phyloP scores from a whole-genome alignment of 768 basidiomycete genomes.

The Scleroderma bovista region DNA sequence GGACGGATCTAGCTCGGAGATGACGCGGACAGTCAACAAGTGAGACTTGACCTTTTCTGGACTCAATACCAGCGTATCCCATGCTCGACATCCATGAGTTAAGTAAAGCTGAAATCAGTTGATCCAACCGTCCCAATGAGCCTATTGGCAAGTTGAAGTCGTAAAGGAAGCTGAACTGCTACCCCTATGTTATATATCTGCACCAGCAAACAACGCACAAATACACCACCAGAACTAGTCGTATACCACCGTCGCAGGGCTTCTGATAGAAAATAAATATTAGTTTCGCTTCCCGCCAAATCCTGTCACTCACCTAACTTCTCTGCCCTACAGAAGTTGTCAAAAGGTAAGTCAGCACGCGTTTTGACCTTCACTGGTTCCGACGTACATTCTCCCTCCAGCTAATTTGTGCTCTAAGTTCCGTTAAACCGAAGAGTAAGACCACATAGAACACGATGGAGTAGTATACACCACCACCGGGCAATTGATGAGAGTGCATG shows the following conservation, averaged over 20 bases:
- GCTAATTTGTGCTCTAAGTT: constrained; percentile 46
- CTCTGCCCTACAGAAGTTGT: constrained; percentile 24
- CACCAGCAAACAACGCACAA: too few species aligned
- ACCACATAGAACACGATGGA: constrained; percentile 27
- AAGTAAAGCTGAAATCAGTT: too few species aligned
- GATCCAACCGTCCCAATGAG: too few species aligned
- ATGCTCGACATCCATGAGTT: too few species aligned
- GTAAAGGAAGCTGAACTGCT: too few species aligned
- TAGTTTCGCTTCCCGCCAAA: not conserved
- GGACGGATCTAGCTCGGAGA: not conserved
- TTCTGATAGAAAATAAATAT: constrained; percentile 9
- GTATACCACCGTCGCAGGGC: constrained; percentile 23
- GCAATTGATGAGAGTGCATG: constrained; percentile 2
- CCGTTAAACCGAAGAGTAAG: constrained; percentile 48
- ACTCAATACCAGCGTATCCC: too few species aligned
- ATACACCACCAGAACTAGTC: constrained; percentile 6
- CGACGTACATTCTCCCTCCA: constrained; percentile 43
- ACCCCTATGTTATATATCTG: too few species aligned
- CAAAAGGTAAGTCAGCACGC: not conserved
- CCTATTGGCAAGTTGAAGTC: too few species aligned
- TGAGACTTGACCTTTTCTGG: too few species aligned
- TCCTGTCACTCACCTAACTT: constrained; percentile 26
- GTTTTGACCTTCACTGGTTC: not conserved
- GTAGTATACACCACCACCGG: constrained; percentile 8
- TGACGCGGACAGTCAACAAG: not conserved